Evolutionary conservation across 1,139 yeast genomes (phyloP), one percentile per base, ranked within the genome.

Genomic region (Blastobotrys capitulatus): DNA sequence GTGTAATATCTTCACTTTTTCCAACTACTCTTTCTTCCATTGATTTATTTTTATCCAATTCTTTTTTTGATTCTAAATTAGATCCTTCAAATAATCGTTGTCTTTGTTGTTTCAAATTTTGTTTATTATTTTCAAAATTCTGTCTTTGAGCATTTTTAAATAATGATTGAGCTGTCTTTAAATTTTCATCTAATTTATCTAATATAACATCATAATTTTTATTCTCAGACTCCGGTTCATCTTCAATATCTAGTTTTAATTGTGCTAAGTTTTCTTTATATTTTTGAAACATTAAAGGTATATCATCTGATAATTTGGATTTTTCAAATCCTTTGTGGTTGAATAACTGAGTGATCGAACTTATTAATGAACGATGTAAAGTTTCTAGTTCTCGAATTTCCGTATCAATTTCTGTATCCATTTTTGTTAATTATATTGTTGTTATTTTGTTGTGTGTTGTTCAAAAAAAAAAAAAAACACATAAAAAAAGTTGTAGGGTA

Each of bases 1-100:
- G 60, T 0, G 86, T 79, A 50, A 82, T 78, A 51, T 76, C 75
- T 53, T 78, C 78, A 47, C 79, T 77, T 45, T 76, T 77, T 19
- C 68, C 61, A 38, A 77, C 64, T 10, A 78, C 68, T 53, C 74
- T 74, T 38, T 64, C 65, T 46, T 65, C 67, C 15, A 55, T 55
- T 47, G 57, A 55, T 48, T 44, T 38, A 12, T 46, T 44, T 50
- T 20, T 41, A 38, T 16, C 26, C 45, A 25, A 38, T 37, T 20
- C 50, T 29, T 25, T 44, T 19, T 40, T 42, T 6, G 16, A 29
- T 22, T 31, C 37, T 6, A 40, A 19, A 15, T 36, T 32, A 1
- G 45, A 41, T 13, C 42, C 42, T 5, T 36, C 54, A 51, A 61
- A 61, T 46, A 63, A 52, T 39, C 54, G 52, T 31, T 59, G 63